A percentile compares a stretch with the other conserved stretches of the same genome.
phyloP scores from a whole-genome alignment of 805 yeast genomes.

The Candida railenensis region DNA sequence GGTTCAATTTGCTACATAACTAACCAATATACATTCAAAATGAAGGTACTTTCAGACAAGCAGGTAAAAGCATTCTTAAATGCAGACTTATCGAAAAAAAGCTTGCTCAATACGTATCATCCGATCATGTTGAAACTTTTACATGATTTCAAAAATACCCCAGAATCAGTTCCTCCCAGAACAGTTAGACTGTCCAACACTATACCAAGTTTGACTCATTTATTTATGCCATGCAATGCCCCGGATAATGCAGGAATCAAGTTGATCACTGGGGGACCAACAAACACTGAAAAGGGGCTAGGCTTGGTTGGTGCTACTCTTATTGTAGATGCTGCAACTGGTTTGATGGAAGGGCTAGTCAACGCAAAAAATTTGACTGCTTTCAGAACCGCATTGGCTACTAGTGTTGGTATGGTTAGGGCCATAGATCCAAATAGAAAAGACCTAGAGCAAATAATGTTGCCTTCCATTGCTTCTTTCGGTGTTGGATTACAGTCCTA shows the following conservation, averaged over 20 bases:
- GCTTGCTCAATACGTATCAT: slow-evolving; percentile 33
- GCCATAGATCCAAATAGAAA: slow-evolving; percentile 17
- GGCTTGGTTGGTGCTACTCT: slow-evolving; percentile 62
- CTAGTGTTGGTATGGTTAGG: slow-evolving; percentile 46
- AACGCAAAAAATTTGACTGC: slow-evolving; percentile 64
- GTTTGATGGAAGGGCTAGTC: slow-evolving; percentile 50
- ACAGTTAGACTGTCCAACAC: slow-evolving; percentile 41
- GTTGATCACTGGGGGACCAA: slow-evolving; percentile 53
- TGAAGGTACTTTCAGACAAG: slow-evolving; percentile 33
- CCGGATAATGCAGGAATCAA: slow-evolving; percentile 55
- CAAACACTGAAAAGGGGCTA: slow-evolving; percentile 26
- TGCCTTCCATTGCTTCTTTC: slow-evolving; percentile 39
- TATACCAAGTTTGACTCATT: slow-evolving; percentile 31
- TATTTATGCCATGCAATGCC: slow-evolving; percentile 68
- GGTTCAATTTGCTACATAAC: no score
- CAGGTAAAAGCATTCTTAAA: slow-evolving; percentile 27
- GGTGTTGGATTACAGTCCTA: slow-evolving; percentile 66
- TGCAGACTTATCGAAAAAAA: slow-evolving; percentile 17
- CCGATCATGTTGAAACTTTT: slow-evolving; percentile 36
- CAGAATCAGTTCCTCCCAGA: slow-evolving; percentile 53
- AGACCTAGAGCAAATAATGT: slow-evolving; percentile 18
- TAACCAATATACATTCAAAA: no score
- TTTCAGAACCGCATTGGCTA: slow-evolving; percentile 63
- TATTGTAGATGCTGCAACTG: slow-evolving; percentile 50
- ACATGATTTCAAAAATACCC: slow-evolving; percentile 39